A percentile compares a stretch with the other conserved stretches of the same genome.
phyloP scores from a whole-genome alignment of 306 rosid species.

The Bauhinia variegata region DNA sequence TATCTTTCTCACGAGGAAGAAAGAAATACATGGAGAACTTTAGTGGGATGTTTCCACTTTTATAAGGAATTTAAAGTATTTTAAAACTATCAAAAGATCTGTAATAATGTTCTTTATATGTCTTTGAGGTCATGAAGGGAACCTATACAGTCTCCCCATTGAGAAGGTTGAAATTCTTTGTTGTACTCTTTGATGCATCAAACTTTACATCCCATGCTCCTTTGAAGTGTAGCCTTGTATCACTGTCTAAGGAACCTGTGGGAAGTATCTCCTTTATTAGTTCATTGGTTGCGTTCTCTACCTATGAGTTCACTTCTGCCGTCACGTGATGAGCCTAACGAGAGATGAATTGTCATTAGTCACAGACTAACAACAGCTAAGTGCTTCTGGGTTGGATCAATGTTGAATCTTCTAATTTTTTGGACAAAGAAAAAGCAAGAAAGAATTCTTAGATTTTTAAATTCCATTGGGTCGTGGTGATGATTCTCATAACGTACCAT shows the following conservation, averaged over 20 bases:
- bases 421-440: too few relatives aligned
- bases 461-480: too few relatives aligned
- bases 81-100: conserved; percentile 12
- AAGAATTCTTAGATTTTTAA: too few relatives aligned
- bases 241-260: not conserved
- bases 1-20: conserved; percentile 40
- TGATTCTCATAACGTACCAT: too few relatives aligned
- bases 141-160: conserved; percentile 5
- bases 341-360: too few relatives aligned
- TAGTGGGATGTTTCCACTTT: not conserved
- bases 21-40: conserved; percentile 31
- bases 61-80: conserved; percentile 18
- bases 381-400: too few relatives aligned
- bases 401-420: too few relatives aligned
- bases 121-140: conserved; percentile 35
- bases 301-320: conserved; percentile 37
- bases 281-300: conserved; percentile 29
- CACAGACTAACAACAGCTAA: too few relatives aligned
- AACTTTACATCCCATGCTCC: conserved; percentile 32
- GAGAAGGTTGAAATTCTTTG: conserved; percentile 27
- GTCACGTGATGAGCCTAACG: conserved; percentile 1
- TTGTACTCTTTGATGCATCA: not conserved
- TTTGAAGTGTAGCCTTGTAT: conserved; percentile 31
- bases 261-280: conserved; percentile 7
- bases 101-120: not conserved